Evolutionary conservation across 805 yeast genomes (phyloP).

Genomic region (Starmera caribaea): DNA sequence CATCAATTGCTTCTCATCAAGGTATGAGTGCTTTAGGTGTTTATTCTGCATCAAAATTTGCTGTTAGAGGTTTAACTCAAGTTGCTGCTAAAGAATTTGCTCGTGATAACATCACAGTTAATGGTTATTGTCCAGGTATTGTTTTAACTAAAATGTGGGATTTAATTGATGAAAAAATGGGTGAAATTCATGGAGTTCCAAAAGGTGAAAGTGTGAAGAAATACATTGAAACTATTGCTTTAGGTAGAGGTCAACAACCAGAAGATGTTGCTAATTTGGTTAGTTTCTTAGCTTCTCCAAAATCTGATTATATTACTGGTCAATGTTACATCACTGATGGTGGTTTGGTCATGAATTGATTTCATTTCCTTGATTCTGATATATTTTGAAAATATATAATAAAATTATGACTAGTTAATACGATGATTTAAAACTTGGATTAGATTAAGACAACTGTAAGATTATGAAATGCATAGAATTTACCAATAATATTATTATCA

Average conservation of each 20-base stretch:
- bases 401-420: too few species aligned
- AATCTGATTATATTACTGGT: constrained; percentile 28
- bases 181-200: constrained; percentile 17
- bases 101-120: constrained; percentile 25
- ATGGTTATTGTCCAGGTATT: constrained; percentile 30
- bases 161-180: constrained; percentile 18
- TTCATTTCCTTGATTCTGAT: too few species aligned
- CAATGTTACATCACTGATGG: constrained; percentile 27
- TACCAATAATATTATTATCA: too few species aligned
- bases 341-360: constrained; percentile 12
- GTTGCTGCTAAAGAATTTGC: constrained; percentile 30
- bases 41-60: constrained; percentile 28
- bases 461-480: too few species aligned
- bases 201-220: constrained; percentile 18
- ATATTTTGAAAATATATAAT: too few species aligned
- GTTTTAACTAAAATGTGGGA: constrained; percentile 31
- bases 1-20: constrained; percentile 25
- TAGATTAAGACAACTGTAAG: too few species aligned
- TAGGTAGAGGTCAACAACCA: constrained; percentile 26
- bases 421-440: too few species aligned
- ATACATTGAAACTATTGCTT: constrained; percentile 19
- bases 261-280: constrained; percentile 27
- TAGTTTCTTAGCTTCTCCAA: constrained; percentile 25
- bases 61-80: constrained; percentile 27
- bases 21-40: constrained; percentile 23